Base-by-base conservation (phyloP, 352 stramenopile genomes). In the Achlya hypogyna region DNA sequence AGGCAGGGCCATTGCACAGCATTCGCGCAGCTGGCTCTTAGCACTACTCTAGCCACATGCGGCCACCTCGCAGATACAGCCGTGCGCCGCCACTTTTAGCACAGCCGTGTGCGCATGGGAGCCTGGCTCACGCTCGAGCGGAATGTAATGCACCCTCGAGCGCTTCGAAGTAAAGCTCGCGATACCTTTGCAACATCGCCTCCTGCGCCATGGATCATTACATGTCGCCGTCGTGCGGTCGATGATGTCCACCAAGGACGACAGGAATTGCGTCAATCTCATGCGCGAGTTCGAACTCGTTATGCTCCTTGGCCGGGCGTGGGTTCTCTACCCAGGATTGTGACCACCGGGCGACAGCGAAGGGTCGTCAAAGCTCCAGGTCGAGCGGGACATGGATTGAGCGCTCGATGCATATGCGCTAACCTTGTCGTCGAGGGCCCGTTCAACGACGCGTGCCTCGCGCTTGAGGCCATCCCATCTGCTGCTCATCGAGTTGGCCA, bases 111-210 rank as follows among this genome's bases (percentile, higher is more conserved):
- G n/a, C n/a, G n/a, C n/a, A n/a, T n/a, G n/a, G n/a, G n/a, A n/a
- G n/a, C n/a, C n/a, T n/a, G n/a, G n/a, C n/a, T n/a, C n/a, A n/a
- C n/a, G n/a, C n/a, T n/a, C n/a, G n/a, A n/a, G n/a, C n/a, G n/a
- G n/a, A n/a, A n/a, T n/a, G n/a, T n/a, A n/a, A n/a, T n/a, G n/a
- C n/a, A n/a, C n/a, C n/a, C n/a, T n/a, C n/a, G n/a, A n/a, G n/a
- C n/a, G n/a, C n/a, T n/a, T 98, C 93, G 69, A 98, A 98, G 51
- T 98, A 86, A 58, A 98, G 87, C 75, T 98, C 94, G 28, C 93
- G 86, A 74, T 98, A 98, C 45, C 95, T 84, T 75, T 98, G 94
- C 35, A 98, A 75, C 51, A 98, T 75, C 4, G 87, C 87, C 60
- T 95, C 86, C 64, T 95, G 86, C 35, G 82, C 81, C 66, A 92